Conservation (phyloP, 2,329 filamentous ascomycete genomes). For the Aspergillus carbonarius region DNA sequence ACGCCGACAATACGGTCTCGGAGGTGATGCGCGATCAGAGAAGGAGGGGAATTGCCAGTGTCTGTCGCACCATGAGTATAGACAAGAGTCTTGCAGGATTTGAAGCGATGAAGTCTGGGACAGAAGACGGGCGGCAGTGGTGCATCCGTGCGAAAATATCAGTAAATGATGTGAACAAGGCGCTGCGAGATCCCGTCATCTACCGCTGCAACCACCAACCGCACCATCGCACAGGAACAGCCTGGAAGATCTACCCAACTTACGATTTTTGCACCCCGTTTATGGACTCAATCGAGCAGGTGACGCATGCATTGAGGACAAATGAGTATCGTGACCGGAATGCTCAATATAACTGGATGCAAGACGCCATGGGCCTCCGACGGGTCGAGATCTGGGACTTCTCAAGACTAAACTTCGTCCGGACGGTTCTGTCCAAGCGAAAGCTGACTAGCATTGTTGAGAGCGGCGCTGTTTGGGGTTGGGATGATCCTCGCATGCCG, state of each 20-base stretch:
- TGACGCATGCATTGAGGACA: conserved; percentile 64
- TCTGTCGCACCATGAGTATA: too few species aligned
- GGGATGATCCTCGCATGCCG: conserved; percentile 53
- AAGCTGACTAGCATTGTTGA: conserved; percentile 53
- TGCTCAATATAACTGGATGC: conserved; percentile 52
- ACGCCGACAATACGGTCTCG: too few species aligned
- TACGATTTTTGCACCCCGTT: conserved; percentile 67
- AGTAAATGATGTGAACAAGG: conserved; percentile 88
- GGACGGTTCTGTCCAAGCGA: conserved; percentile 14
- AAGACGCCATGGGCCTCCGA: too few species aligned
- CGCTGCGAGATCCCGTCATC: conserved; percentile 93
- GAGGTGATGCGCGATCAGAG: too few species aligned
- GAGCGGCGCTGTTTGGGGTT: conserved; percentile 49
- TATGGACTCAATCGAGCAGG: conserved; percentile 62
- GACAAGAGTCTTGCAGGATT: too few species aligned
- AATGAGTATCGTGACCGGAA: conserved; percentile 59
- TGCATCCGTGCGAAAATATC: conserved; percentile 68
- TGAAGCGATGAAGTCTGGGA: too few species aligned
- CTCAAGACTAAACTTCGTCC: too few species aligned
- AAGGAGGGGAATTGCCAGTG: too few species aligned
- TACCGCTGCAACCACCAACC: conserved; percentile 80
- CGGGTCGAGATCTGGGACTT: too few species aligned
- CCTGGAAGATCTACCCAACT: conserved; percentile 67
- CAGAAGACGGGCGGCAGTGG: too few species aligned
- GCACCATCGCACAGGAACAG: conserved; percentile 61